A percentile compares a stretch with the other conserved stretches of the same genome.
phyloP scores from a whole-genome alignment of 1,284 basidiomycete species.

The Afroboletus lepidellus region DNA sequence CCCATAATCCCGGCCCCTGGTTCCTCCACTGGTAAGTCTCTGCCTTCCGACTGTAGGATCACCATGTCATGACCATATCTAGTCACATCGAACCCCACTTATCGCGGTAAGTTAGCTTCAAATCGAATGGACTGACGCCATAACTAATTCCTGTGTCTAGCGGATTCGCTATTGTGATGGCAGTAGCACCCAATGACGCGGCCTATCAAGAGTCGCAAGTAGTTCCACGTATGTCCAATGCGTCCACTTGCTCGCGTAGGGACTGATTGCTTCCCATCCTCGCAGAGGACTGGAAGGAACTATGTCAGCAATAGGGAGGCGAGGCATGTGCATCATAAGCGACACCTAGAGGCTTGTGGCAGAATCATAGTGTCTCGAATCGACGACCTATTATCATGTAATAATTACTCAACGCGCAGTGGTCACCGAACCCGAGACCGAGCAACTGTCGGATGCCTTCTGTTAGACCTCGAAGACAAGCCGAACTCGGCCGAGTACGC shows the following conservation, averaged over 20 bases:
- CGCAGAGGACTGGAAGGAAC: neutral
- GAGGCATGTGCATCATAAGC: neutral
- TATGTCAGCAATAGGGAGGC: neutral
- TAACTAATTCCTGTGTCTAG: constrained; percentile 13
- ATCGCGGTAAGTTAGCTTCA: constrained; percentile 24
- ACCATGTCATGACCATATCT: neutral
- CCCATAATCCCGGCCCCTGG: constrained; percentile 50
- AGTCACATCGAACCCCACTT: neutral
- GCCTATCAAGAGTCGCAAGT: constrained; percentile 3
- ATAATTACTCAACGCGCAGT: no score
- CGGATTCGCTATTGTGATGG: constrained; percentile 14
- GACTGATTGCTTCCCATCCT: neutral
- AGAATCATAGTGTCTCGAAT: neutral
- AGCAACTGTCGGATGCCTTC: no score
- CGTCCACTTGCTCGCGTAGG: neutral
- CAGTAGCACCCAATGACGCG: constrained; percentile 22
- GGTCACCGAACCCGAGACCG: no score
- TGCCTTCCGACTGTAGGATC: neutral
- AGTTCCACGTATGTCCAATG: constrained; percentile 22
- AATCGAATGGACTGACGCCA: neutral
- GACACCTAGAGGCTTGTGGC: neutral
- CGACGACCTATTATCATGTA: no score
- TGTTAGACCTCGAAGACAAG: no score
- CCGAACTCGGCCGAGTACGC: no score
- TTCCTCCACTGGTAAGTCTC: constrained; percentile 43